Base-by-base conservation (phyloP, 2,329 filamentous ascomycete genomes). In the Pseudocercospora eumusae region DNA sequence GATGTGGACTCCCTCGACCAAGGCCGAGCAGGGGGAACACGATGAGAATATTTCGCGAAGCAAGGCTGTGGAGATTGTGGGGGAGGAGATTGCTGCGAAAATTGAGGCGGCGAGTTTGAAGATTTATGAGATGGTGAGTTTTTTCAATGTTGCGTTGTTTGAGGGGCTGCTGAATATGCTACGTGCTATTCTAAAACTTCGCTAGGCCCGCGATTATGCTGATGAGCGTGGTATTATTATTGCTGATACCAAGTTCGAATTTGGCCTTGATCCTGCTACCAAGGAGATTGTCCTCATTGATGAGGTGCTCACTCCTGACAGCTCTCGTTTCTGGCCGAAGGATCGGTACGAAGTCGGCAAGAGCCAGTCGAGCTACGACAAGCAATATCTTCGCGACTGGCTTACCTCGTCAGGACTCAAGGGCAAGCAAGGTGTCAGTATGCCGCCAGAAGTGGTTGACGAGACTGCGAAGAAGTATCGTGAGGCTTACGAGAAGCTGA, bases 41-140 rank as follows among this genome's bases (percentile, higher is more conserved):
- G 88, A 96, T 75, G 89, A 93, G 78, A 96, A 96, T 78, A 96
- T 96, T 69, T 84, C 86, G 61, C 89, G 88, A 0, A 86, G 87
- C 58, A 78, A 86, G 71, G 85, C 84, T 6, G 78, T 76, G 56
- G 78, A 82, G 70, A 84, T 92, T 68, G 83, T 91, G 6, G 88
- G 90, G 58, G 81, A 84, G 54, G 80, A 82, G 52, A 84, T 89
- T 70, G 89, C 89, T 5, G 77, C 79, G 23, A 82, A 81, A 64
- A 86, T 93, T 64, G 87, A 90, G 74, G 78, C 84, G 65, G 80
- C 91, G 13, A 84, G 86, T 8, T 74, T 92, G 52, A 73, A 82
- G 61, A 80, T 91, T 36, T 93, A 92, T 80, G 79, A 80, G 57
- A 75, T 77, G 15, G 82, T 82, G 10, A 75, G 80, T 65, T n/a